Evolutionary conservation across 1,284 basidiomycete genomes (phyloP).

Genomic region (Cryptococcus sp.): DNA sequence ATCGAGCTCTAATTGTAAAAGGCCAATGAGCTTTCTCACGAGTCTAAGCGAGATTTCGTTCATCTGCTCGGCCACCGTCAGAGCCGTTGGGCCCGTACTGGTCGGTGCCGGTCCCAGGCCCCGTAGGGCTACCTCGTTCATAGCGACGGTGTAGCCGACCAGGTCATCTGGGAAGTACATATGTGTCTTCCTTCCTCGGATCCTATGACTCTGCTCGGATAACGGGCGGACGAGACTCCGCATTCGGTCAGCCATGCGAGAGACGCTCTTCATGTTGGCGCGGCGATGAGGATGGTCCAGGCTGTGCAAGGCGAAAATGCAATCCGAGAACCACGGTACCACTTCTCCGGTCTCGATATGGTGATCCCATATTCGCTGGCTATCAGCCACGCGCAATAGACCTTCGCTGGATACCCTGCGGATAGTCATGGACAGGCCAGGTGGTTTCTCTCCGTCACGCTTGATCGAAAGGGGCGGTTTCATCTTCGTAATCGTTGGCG

Average conservation of each 20-base stretch:
- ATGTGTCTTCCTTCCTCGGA: slow-evolving; percentile 46
- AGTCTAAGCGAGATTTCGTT: slow-evolving; percentile 75
- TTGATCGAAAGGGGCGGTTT: slow-evolving; percentile 19
- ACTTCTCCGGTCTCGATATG: slow-evolving; percentile 53
- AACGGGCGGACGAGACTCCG: slow-evolving; percentile 41
- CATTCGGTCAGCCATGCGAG: slow-evolving; percentile 48
- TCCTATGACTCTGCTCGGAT: slow-evolving; percentile 49
- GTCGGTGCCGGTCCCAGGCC: slow-evolving; percentile 57
- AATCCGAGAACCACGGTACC: slow-evolving; percentile 49
- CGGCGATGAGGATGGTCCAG: slow-evolving; percentile 35
- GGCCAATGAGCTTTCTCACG: slow-evolving; percentile 72
- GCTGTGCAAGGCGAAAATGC: slow-evolving; percentile 29
- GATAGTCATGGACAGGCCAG: slow-evolving; percentile 44
- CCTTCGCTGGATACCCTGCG: slow-evolving; percentile 49
- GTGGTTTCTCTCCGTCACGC: slow-evolving; percentile 25
- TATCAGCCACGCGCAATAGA: slow-evolving; percentile 43
- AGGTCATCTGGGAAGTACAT: slow-evolving; percentile 88
- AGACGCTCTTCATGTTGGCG: slow-evolving; percentile 29
- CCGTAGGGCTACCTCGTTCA: slow-evolving; percentile 78
- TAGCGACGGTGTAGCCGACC: slow-evolving; percentile 80
- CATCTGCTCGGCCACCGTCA: slow-evolving; percentile 68
- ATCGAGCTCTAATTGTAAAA: slow-evolving; percentile 57
- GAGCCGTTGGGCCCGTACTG: slow-evolving; percentile 30
- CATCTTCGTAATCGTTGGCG: slow-evolving; percentile 36
- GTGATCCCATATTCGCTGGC: slow-evolving; percentile 50